These are phyloP conservation scores for Myxozyma lipomycoides DNA, from an alignment of 805 yeast genomes.

Conservation along the genomic window DNA sequence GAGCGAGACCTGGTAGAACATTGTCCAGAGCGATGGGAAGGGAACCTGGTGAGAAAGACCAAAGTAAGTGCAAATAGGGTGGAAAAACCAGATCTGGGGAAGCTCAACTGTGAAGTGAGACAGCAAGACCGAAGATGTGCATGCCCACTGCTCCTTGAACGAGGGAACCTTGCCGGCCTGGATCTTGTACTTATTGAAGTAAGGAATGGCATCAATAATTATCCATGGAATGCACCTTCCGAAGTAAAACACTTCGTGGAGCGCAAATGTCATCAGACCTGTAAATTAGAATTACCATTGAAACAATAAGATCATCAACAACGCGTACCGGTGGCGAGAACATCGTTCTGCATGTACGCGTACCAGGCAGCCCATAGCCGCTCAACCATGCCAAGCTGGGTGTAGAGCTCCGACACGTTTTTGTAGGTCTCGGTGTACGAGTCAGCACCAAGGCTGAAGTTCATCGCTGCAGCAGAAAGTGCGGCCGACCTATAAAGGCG, in stretches of 20 bases:
- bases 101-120: constrained; percentile 93
- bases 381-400: constrained; percentile 54
- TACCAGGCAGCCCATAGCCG: constrained; percentile 87
- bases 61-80: constrained; percentile 77
- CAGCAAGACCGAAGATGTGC: constrained; percentile 75
- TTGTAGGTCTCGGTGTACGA: constrained; percentile 19
- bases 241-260: constrained; percentile 88
- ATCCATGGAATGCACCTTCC: constrained; percentile 92
- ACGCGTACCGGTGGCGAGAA: constrained; percentile 74
- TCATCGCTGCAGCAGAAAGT: background rate
- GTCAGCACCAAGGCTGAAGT: constrained; percentile 12
- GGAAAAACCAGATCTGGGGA: constrained; percentile 95
- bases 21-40: constrained; percentile 64
- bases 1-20: constrained; percentile 61
- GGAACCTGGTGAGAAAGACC: constrained; percentile 80
- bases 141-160: constrained; percentile 84
- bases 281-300: background rate
- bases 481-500: background rate
- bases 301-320: background rate
- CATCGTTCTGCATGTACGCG: constrained; percentile 77
- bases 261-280: constrained; percentile 60
- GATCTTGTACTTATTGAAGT: constrained; percentile 79
- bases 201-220: constrained; percentile 79
- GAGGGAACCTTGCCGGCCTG: constrained; percentile 83
- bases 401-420: constrained; percentile 34